Percentiles rank a stretch among this genome's conserved stretches.
Evolutionary conservation across 305 asterid species (phyloP).

Genomic region (Plantago lanceolata): DNA sequence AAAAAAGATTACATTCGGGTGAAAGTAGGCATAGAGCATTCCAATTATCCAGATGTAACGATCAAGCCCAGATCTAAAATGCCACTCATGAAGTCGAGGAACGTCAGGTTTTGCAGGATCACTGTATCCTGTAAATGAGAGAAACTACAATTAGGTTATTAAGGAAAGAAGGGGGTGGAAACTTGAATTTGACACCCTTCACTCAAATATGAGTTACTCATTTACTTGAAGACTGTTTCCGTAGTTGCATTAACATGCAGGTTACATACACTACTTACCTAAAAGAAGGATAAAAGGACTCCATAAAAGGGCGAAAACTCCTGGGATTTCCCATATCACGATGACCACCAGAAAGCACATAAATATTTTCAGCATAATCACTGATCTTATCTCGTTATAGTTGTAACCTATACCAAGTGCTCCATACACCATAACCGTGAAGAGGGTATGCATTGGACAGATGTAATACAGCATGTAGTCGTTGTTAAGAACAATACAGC

Average conservation of each 20-base stretch:
- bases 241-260: not conserved
- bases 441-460: slow-evolving; percentile 98
- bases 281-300: slow-evolving; percentile 60
- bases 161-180: slow-evolving; percentile 14
- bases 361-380: slow-evolving; percentile 67
- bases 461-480: slow-evolving; percentile 94
- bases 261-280: slow-evolving; percentile 41
- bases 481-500: slow-evolving; percentile 82
- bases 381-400: slow-evolving; percentile 80
- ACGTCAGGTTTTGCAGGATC: slow-evolving; percentile 92
- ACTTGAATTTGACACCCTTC: slow-evolving; percentile 16
- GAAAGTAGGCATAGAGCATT: slow-evolving; percentile 89
- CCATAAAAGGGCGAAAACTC: slow-evolving; percentile 84
- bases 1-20: slow-evolving; percentile 58
- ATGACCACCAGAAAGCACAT: slow-evolving; percentile 79
- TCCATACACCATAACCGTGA: slow-evolving; percentile 96
- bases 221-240: not conserved
- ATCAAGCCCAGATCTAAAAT: slow-evolving; percentile 96
- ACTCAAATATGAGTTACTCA: not conserved
- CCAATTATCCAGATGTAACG: slow-evolving; percentile 96
- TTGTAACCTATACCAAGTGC: slow-evolving; percentile 92
- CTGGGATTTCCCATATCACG: slow-evolving; percentile 96
- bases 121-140: slow-evolving; percentile 53
- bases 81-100: slow-evolving; percentile 94
- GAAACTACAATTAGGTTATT: slow-evolving; percentile 29